phyloP scores from a whole-genome alignment of 2,329 filamentous ascomycete species.

The Lizonia empirigonia region DNA sequence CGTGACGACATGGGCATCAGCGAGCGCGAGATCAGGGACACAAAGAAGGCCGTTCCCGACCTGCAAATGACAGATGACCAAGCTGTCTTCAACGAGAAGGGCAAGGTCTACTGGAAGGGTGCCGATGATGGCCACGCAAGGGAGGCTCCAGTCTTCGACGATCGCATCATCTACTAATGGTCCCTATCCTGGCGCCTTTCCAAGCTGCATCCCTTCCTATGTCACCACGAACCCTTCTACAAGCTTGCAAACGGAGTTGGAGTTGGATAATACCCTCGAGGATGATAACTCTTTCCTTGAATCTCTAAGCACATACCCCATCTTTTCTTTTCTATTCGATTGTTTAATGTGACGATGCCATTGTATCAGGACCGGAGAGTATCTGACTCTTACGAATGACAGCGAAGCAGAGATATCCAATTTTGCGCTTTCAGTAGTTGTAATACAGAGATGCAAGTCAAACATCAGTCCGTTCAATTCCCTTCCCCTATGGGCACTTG shows the following conservation, averaged over 20 bases:
- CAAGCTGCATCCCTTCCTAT: not conserved
- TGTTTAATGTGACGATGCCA: constrained; percentile 4
- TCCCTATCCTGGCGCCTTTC: not conserved
- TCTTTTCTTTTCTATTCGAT: constrained; percentile 7
- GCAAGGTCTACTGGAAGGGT: constrained; percentile 51
- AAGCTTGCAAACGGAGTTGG: constrained; percentile 1
- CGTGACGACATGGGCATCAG: constrained; percentile 52
- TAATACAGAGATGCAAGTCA: constrained; percentile 11
- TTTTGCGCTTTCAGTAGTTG: constrained; percentile 13
- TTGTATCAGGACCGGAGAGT: constrained; percentile 7
- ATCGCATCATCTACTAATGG: constrained; percentile 42
- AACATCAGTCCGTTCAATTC: not conserved
- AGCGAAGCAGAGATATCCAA: constrained; percentile 17
- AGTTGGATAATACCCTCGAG: constrained; percentile 11
- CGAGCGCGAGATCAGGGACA: constrained; percentile 50
- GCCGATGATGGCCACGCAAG: constrained; percentile 48
- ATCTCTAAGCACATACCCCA: not conserved
- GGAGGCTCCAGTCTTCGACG: constrained; percentile 52
- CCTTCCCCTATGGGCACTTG: no score
- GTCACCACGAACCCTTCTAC: not conserved
- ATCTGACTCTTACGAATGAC: constrained; percentile 2
- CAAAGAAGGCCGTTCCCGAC: constrained; percentile 45
- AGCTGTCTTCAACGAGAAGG: constrained; percentile 53
- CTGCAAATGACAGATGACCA: constrained; percentile 54
- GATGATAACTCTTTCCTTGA: not conserved